These are phyloP conservation scores for Grosmannia penicillata DNA, from an alignment of 2,329 filamentous ascomycete genomes.

Conservation along the genomic window DNA sequence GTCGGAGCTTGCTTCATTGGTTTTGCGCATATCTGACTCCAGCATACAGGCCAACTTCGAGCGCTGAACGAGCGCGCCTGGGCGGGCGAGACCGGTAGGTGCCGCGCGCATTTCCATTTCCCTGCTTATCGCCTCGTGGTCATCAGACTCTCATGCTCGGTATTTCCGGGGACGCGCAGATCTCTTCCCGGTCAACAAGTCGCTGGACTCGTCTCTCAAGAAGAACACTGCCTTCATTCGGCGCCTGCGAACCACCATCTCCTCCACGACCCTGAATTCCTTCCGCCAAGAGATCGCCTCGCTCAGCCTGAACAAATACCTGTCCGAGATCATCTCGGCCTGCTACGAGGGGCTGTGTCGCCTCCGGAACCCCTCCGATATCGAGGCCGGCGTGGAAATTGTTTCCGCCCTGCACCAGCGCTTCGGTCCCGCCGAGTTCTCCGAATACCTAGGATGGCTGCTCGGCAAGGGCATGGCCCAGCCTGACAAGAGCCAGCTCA, in stretches of 20 bases:
- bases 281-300: constrained; percentile 84
- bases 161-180: too few species aligned
- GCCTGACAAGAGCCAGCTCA: constrained; percentile 72
- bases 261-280: constrained; percentile 60
- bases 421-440: constrained; percentile 83
- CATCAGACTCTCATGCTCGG: constrained; percentile 9
- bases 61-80: constrained; percentile 76
- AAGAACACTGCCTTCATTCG: constrained; percentile 99
- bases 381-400: constrained; percentile 82
- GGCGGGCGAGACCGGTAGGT: constrained; percentile 70
- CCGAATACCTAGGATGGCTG: constrained; percentile 81
- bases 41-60: constrained; percentile 73
- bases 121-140: background rate
- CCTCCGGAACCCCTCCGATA: constrained; percentile 81
- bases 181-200: constrained; percentile 60
- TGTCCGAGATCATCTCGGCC: constrained; percentile 91
- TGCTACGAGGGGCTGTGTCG: constrained; percentile 90
- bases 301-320: constrained; percentile 86
- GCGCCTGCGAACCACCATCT: constrained; percentile 80
- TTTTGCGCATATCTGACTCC: background rate
- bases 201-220: constrained; percentile 87
- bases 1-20: background rate
- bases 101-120: background rate
- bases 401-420: constrained; percentile 91
- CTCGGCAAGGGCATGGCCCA: constrained; percentile 82